These are phyloP conservation scores for Hamamelis virginiana DNA, from an alignment of 164 flowering plant genomes.

Conservation along the genomic window DNA sequence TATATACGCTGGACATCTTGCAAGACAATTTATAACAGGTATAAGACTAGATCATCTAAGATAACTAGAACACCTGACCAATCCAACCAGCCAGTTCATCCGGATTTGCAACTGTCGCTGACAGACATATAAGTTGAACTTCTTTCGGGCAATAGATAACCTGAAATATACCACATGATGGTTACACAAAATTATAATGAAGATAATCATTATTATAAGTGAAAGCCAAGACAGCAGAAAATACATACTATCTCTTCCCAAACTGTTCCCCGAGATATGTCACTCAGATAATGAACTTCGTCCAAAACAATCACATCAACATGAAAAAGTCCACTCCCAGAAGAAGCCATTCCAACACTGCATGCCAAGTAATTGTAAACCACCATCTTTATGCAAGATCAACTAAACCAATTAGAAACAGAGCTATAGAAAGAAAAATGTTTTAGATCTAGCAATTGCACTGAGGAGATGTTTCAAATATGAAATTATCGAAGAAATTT, in stretches of 20 bases:
- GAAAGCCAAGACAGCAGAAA: neutral
- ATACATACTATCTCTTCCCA: conserved; percentile 94
- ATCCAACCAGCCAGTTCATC: conserved; percentile 99
- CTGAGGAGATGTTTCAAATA: too few relatives aligned
- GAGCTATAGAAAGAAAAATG: too few relatives aligned
- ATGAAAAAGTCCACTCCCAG: conserved; percentile 67
- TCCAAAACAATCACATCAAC: conserved; percentile 94
- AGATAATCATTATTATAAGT: neutral
- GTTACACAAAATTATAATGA: conserved; percentile 5
- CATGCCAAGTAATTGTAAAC: conserved; percentile 21
- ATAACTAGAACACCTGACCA: conserved; percentile 55
- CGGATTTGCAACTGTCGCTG: conserved; percentile 96
- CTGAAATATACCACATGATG: conserved; percentile 31
- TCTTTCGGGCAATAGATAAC: conserved; percentile 96
- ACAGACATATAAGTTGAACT: conserved; percentile 90
- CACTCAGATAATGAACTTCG: conserved; percentile 96
- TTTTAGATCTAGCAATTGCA: neutral
- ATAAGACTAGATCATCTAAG: neutral
- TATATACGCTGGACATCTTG: too few relatives aligned
- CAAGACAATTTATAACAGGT: neutral
- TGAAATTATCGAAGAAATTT: too few relatives aligned
- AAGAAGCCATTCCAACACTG: conserved; percentile 82
- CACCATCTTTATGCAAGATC: neutral
- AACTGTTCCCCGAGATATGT: conserved; percentile 94
- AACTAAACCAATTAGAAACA: neutral